Conservation (phyloP, 306 rosid genomes). For the Castanea sativa region DNA sequence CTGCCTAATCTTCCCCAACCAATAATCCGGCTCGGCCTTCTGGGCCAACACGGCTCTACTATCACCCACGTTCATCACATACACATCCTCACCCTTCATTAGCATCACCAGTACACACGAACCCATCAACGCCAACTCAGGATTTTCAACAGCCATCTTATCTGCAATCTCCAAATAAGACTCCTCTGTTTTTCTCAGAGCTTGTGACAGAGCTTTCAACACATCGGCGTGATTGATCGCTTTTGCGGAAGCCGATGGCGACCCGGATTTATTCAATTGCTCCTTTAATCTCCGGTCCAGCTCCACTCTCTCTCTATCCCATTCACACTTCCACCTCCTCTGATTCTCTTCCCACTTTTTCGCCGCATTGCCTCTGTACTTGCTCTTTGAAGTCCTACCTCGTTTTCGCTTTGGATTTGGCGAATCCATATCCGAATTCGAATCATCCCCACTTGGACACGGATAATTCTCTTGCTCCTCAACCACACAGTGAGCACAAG, state of each 20-base stretch:
- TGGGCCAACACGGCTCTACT: constrained; percentile 90
- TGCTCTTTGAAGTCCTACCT: constrained; percentile 37
- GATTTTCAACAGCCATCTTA: constrained; percentile 78
- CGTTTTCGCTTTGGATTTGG: constrained; percentile 25
- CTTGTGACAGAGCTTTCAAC: constrained; percentile 76
- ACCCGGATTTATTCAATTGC: constrained; percentile 51
- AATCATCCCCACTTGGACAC: constrained; percentile 45
- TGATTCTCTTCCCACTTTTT: constrained; percentile 89
- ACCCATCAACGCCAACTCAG: constrained; percentile 95
- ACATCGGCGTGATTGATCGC: constrained; percentile 66
- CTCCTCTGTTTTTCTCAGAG: constrained; percentile 86
- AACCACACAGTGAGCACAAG: constrained; percentile 52
- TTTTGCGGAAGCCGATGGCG: constrained; percentile 10
- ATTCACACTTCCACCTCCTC: constrained; percentile 88
- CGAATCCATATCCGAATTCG: constrained; percentile 27
- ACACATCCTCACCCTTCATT: constrained; percentile 96
- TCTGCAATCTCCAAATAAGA: constrained; percentile 80
- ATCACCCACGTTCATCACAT: constrained; percentile 93
- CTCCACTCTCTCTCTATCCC: constrained; percentile 85
- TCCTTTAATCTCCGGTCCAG: constrained; percentile 86
- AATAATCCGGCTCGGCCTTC: constrained; percentile 89
- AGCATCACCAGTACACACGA: constrained; percentile 97
- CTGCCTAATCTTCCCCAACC: constrained; percentile 84
- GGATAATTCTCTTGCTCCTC: constrained; percentile 53
- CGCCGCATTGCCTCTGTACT: constrained; percentile 45